Conservation (phyloP, 805 yeast genomes). For the Schwanniomyces polymorphus region DNA sequence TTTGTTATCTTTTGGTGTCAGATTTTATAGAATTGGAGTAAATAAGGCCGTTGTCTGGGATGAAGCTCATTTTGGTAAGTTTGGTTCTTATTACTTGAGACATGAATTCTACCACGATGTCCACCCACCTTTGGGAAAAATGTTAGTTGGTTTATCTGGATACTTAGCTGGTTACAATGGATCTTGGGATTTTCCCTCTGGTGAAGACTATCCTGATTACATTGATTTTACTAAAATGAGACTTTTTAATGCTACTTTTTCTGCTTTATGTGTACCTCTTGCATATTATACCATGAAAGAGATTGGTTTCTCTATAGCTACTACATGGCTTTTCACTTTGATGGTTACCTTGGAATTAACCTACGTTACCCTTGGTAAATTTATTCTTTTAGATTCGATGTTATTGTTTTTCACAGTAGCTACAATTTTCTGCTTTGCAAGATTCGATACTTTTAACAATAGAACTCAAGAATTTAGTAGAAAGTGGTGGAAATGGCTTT, state of each 20-base stretch:
- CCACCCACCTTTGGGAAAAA: constrained; percentile 84
- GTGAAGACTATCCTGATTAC: constrained; percentile 60
- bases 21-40: constrained; percentile 59
- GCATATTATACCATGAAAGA: constrained; percentile 70
- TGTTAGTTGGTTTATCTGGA: constrained; percentile 77
- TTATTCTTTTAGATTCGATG: constrained; percentile 76
- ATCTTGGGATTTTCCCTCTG: constrained; percentile 71
- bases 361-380: constrained; percentile 69
- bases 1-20: constrained; percentile 60
- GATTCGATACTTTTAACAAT: constrained; percentile 64
- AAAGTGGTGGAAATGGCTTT: constrained; percentile 93
- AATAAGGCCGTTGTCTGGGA: constrained; percentile 77
- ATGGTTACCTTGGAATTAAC: constrained; percentile 69
- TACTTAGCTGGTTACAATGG: constrained; percentile 82
- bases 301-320: constrained; percentile 47
- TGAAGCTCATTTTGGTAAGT: constrained; percentile 88
- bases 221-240: constrained; percentile 67
- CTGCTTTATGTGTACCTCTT: constrained; percentile 65
- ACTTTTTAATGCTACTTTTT: constrained; percentile 66
- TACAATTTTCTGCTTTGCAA: constrained; percentile 71
- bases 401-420: constrained; percentile 73
- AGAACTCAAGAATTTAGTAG: constrained; percentile 51
- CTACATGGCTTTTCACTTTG: constrained; percentile 60
- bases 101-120: constrained; percentile 85
- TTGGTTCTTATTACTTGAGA: constrained; percentile 76